phyloP scores from a whole-genome alignment of 169 alveolate genomes.

The Cryptosporidium sp. region DNA sequence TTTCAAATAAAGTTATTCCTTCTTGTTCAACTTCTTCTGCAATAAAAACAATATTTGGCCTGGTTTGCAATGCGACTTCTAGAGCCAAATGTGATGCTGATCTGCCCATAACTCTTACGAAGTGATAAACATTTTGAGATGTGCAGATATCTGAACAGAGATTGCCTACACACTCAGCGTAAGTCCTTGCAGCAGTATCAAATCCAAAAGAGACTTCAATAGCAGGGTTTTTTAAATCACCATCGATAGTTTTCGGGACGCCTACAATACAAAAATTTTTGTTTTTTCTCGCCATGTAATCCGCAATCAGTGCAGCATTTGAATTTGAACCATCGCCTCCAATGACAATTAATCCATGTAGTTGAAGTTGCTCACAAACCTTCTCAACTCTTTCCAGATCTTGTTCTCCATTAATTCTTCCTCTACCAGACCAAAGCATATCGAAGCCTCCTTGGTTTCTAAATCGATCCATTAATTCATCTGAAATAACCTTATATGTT shows the following conservation, averaged over 20 bases:
- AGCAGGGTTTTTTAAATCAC: slow-evolving; percentile 95
- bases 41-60: slow-evolving; percentile 92
- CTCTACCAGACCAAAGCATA: slow-evolving; percentile 98
- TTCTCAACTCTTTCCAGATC: slow-evolving; percentile 89
- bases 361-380: slow-evolving; percentile 89
- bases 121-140: slow-evolving; percentile 93
- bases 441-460: slow-evolving; percentile 98
- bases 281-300: slow-evolving; percentile 89
- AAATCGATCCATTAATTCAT: slow-evolving; percentile 92
- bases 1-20: slow-evolving; percentile 87
- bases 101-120: slow-evolving; percentile 98
- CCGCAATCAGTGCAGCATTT: slow-evolving; percentile 97
- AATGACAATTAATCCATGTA: slow-evolving; percentile 96
- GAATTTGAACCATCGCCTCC: slow-evolving; percentile 99
- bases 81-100: slow-evolving; percentile 98
- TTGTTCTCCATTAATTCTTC: slow-evolving; percentile 93
- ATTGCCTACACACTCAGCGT: slow-evolving; percentile 95
- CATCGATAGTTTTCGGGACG: slow-evolving; percentile 99
- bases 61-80: slow-evolving; percentile 96
- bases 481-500: slow-evolving; percentile 91
- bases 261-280: slow-evolving; percentile 91
- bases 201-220: slow-evolving; percentile 98
- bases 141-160: slow-evolving; percentile 92
- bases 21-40: slow-evolving; percentile 95
- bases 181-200: slow-evolving; percentile 97